These are phyloP conservation scores for Echria macrotheca DNA, from an alignment of 495 filamentous ascomycete species.

Conservation along the genomic window DNA sequence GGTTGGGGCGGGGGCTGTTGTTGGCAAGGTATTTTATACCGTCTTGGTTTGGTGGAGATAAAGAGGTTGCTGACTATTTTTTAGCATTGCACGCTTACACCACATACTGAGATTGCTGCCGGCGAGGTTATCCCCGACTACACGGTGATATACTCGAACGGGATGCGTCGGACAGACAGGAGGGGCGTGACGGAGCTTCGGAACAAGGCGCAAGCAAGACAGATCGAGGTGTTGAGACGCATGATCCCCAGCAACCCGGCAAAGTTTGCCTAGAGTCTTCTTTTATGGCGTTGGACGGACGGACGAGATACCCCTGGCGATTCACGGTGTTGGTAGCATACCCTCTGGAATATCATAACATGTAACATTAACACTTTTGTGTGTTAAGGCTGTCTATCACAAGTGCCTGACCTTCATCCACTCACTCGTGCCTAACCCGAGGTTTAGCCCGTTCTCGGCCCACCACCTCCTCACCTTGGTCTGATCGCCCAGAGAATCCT, in stretches of 20 bases:
- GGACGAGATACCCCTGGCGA: background rate
- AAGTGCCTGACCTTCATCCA: slow-evolving; percentile 69
- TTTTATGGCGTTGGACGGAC: background rate
- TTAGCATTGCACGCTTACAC: slow-evolving; percentile 51
- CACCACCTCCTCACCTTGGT: slow-evolving; percentile 76
- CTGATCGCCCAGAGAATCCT: slow-evolving; percentile 71
- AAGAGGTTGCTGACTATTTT: background rate
- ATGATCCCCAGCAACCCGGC: slow-evolving; percentile 58
- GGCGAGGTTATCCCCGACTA: slow-evolving; percentile 56
- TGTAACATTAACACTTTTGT: background rate
- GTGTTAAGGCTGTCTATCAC: slow-evolving; percentile 13
- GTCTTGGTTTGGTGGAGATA: background rate
- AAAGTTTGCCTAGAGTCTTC: slow-evolving; percentile 45
- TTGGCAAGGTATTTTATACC: slow-evolving; percentile 56
- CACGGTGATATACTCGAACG: slow-evolving; percentile 61
- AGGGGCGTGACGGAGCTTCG: slow-evolving; percentile 50
- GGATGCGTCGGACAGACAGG: slow-evolving; percentile 50
- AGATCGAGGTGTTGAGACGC: slow-evolving; percentile 57
- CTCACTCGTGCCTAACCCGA: slow-evolving; percentile 80
- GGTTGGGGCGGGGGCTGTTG: slow-evolving; percentile 55
- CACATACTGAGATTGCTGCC: slow-evolving; percentile 44
- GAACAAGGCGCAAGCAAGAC: slow-evolving; percentile 50
- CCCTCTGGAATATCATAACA: too few relatives aligned
- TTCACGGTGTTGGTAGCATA: too few relatives aligned
- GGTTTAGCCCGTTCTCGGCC: slow-evolving; percentile 81